A percentile compares a stretch with the other conserved stretches of the same genome.
Evolutionary conservation across 768 basidiomycete genomes (phyloP).

Genomic region (Sarcodon sp.): DNA sequence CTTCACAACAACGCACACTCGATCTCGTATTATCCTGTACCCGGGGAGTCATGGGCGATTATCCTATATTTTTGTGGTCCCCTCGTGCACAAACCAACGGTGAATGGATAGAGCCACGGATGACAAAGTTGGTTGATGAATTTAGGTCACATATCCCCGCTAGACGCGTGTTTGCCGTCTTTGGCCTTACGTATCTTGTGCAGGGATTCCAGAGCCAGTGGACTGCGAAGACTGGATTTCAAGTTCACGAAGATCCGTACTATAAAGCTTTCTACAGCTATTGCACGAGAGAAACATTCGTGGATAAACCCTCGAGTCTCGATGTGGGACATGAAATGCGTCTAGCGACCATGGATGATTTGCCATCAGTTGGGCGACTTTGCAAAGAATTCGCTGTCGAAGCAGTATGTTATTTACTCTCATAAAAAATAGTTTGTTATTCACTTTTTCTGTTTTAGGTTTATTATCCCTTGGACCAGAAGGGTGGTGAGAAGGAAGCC

Average conservation of each 20-base stretch:
- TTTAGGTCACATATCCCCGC: conserved; percentile 23
- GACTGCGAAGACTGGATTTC: conserved; percentile 26
- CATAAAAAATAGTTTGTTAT: conserved; percentile 1
- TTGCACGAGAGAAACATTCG: conserved; percentile 27
- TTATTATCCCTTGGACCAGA: conserved; percentile 28
- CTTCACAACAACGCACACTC: conserved; percentile 16
- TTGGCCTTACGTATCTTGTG: conserved; percentile 28
- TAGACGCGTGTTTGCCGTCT: conserved; percentile 38
- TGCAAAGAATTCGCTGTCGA: conserved; percentile 39
- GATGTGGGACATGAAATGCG: conserved; percentile 24
- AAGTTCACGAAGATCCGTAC: conserved; percentile 28
- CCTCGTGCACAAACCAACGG: conserved; percentile 15
- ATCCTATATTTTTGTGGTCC: conserved; percentile 42
- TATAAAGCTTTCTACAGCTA: conserved; percentile 35
- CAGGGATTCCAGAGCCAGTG: conserved; percentile 30
- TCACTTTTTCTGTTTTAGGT: conserved; percentile 17
- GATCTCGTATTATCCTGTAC: conserved; percentile 36
- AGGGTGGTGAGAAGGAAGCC: conserved; percentile 27
- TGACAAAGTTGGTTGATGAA: conserved; percentile 23
- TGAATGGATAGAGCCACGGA: conserved; percentile 21
- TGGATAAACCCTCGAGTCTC: conserved; percentile 10
- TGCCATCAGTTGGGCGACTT: conserved; percentile 26
- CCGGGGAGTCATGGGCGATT: conserved; percentile 26
- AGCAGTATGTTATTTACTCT: conserved; percentile 24
- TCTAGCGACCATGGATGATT: conserved; percentile 24